Base-by-base conservation (phyloP, 2,329 filamentous ascomycete genomes). In the Aspergillus intermedius region DNA sequence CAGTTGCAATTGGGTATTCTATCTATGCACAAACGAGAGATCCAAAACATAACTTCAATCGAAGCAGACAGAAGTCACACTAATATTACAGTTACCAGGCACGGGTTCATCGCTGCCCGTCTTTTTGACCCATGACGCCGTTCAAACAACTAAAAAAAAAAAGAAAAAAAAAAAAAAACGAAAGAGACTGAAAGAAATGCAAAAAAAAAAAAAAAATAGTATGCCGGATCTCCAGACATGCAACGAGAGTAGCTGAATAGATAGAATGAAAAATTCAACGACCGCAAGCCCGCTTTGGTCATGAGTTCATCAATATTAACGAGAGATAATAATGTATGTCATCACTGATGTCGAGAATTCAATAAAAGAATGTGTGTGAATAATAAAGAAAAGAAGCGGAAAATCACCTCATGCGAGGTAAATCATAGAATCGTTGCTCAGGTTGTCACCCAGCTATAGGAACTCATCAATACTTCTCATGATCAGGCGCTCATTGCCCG, bases 401-500 rank as follows among this genome's bases (percentile, higher is more conserved):
- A 51, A 55, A 52, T 57, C 40, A 55, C 47, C 49, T 54, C 45
- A 54, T 52, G 46, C 49, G 44, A 34, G 42, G 49, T 45, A 47
- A 44, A 28, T 66, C 64, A 57, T 66, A 54, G 50, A 60, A 59
- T 67, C 64, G 51, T 67, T 58, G 60, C 50, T 51, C 52, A 55
- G 49, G 47, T 48, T 46, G 47, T 45, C 30, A 19, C 51, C 37
- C 23, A 35, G 45, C 39, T 63, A 72, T 52, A 72, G 60, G 58
- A 72, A 71, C 60, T 72, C 70, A 53, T 72, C 69, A 60, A 72
- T 72, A 54, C 65, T 72, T 61, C 69, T 68, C 68, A 72, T 70
- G 49, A 72, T 70, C 46, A 72, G 50, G 19, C 64, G 62, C 50
- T 71, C 69, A 17, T 58, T 59, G 35, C 65, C 61, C 42, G 62